Conservation (phyloP, 2,329 filamentous ascomycete species). For the Penicillium freii region DNA sequence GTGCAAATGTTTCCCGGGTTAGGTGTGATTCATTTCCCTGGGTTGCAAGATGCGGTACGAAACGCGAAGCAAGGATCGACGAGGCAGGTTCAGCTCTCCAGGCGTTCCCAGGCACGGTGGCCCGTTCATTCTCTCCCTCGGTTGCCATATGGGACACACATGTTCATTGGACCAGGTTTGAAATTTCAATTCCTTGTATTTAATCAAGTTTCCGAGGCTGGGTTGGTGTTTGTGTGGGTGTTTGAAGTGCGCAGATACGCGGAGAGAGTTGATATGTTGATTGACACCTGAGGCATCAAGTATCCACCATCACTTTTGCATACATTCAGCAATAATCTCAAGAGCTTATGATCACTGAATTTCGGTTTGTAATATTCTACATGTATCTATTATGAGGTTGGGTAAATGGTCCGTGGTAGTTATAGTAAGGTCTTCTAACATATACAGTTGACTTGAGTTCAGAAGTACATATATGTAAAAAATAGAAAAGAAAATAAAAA, state of each 20-base stretch:
- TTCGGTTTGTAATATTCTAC: neutral
- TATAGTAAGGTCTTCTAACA: neutral
- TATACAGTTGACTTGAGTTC: neutral
- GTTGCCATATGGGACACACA: constrained; percentile 27
- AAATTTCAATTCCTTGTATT: neutral
- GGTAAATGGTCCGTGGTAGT: no score
- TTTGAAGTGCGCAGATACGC: constrained; percentile 8
- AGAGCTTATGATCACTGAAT: neutral
- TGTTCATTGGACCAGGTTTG: constrained; percentile 3
- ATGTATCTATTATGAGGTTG: neutral
- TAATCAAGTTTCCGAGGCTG: constrained; percentile 7
- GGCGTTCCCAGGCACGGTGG: constrained; percentile 19
- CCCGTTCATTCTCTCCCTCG: constrained; percentile 21
- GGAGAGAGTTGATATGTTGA: constrained; percentile 12
- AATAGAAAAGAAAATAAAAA: neutral
- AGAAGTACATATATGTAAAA: neutral
- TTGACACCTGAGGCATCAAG: constrained; percentile 23
- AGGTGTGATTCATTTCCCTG: constrained; percentile 61
- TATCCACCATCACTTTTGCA: neutral
- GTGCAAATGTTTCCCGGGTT: constrained; percentile 71
- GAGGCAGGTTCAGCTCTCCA: constrained; percentile 47
- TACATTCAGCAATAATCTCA: neutral
- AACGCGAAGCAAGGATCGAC: constrained; percentile 82
- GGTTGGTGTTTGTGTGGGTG: constrained; percentile 1
- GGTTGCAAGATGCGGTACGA: constrained; percentile 76